Evolutionary conservation across 805 yeast genomes (phyloP).

Genomic region (Groenewaldozyma tartarivorans): DNA sequence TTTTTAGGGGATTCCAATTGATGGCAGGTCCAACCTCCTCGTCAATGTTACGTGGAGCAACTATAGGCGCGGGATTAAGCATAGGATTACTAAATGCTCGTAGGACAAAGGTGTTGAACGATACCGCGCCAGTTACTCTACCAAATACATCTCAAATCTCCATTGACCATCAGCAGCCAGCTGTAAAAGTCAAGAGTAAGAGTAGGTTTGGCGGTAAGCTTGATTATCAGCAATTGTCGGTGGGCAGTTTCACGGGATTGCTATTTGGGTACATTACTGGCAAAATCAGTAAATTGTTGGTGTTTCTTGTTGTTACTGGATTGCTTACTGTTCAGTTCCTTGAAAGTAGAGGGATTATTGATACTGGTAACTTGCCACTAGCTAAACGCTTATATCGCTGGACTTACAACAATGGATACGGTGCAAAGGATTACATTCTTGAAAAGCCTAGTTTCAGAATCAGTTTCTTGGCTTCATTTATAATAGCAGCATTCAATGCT

Average conservation of each 20-base stretch:
- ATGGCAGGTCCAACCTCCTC: no score
- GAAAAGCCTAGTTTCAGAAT: slow-evolving; percentile 47
- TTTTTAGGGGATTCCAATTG: no score
- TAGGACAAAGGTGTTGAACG: no score
- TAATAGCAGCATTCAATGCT: slow-evolving; percentile 26
- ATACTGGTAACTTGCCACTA: slow-evolving; percentile 14
- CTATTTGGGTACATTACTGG: slow-evolving; percentile 53
- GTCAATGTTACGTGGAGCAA: no score
- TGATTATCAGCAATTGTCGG: slow-evolving; percentile 51
- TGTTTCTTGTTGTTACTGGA: slow-evolving; percentile 39
- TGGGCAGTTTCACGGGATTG: slow-evolving; percentile 56
- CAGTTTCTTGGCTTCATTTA: slow-evolving; percentile 37
- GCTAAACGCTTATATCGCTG: slow-evolving; percentile 8
- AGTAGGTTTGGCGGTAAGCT: slow-evolving; percentile 25
- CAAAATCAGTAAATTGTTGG: slow-evolving; percentile 45
- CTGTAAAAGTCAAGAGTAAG: slow-evolving; percentile 1
- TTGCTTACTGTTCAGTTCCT: slow-evolving; percentile 43
- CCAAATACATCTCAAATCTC: no score
- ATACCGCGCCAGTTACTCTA: no score
- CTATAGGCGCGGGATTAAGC: no score
- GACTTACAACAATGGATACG: slow-evolving; percentile 9
- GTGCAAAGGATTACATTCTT: slow-evolving; percentile 13
- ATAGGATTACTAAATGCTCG: no score
- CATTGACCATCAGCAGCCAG: no score
- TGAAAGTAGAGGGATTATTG: slow-evolving; percentile 40